Evolutionary conservation across 23 red algal genomes (phyloP).

Genomic region (Gracilaria gracilis): DNA sequence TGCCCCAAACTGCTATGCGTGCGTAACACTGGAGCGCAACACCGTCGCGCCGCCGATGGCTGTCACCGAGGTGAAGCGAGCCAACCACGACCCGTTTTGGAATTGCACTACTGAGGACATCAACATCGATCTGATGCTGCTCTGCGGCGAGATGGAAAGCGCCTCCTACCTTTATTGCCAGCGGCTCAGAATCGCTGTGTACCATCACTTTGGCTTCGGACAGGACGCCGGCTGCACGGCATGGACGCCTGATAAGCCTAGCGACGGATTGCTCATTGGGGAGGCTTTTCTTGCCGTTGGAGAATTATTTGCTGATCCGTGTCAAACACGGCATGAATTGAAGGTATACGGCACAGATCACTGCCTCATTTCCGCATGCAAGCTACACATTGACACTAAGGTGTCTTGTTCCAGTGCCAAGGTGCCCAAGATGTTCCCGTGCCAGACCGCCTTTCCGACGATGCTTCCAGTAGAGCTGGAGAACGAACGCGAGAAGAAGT

Average conservation of each 20-base stretch:
- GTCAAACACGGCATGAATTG: conserved; percentile 15
- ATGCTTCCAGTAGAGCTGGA: not conserved
- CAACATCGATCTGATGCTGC: not conserved
- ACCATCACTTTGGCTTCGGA: conserved; percentile 16
- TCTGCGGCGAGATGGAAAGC: not conserved
- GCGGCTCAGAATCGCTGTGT: conserved; percentile 3
- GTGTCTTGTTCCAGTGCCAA: not conserved
- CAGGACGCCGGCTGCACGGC: not conserved
- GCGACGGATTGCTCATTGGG: conserved; percentile 6
- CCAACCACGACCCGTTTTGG: conserved; percentile 15
- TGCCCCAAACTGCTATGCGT: conserved; percentile 13
- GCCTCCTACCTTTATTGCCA: conserved; percentile 2
- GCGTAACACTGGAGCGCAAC: conserved; percentile 13
- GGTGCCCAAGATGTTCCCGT: not conserved
- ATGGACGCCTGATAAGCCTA: not conserved
- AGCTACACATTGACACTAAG: conserved; percentile 16
- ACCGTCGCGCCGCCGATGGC: not conserved
- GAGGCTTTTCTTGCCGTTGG: conserved; percentile 7
- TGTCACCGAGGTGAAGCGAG: conserved; percentile 8
- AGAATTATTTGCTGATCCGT: conserved; percentile 15
- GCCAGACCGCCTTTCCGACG: not conserved
- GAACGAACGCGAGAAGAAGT: not conserved
- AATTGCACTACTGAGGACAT: conserved; percentile 15
- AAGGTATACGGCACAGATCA: not conserved
- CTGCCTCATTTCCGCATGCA: not conserved